Conservation (phyloP, 176 grass and related monocot species). For the Puccinellia tenuiflora region DNA sequence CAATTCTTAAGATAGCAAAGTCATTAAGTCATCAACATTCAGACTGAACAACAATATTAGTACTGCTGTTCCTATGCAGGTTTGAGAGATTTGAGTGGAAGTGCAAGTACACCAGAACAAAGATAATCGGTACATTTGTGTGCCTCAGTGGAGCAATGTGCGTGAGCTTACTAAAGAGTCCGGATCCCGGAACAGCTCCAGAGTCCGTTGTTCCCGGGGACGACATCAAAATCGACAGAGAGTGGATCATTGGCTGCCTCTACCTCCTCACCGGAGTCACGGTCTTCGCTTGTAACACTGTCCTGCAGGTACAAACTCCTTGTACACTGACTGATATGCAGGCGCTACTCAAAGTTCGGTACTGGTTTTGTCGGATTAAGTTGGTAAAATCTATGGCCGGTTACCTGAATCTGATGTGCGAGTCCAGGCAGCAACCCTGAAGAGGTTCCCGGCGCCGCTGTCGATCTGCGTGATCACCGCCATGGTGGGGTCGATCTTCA, state of each 20-base stretch:
- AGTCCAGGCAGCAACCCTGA: slow-evolving; percentile 37
- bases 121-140: slow-evolving; percentile 46
- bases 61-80: background rate
- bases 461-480: slow-evolving; percentile 23
- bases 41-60: background rate
- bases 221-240: background rate
- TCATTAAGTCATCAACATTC: background rate
- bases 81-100: slow-evolving; percentile 45
- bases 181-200: background rate
- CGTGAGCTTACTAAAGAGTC: slow-evolving; percentile 43
- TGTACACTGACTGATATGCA: background rate
- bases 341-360: background rate
- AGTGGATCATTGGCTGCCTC: slow-evolving; percentile 37
- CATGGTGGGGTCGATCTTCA: slow-evolving; percentile 50
- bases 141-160: slow-evolving; percentile 51
- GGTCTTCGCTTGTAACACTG: slow-evolving; percentile 36
- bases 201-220: background rate
- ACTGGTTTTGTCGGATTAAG: background rate
- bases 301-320: slow-evolving; percentile 38
- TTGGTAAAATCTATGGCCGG: background rate
- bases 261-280: slow-evolving; percentile 30
- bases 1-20: background rate
- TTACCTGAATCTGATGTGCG: background rate
- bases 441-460: slow-evolving; percentile 38
- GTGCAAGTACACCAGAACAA: slow-evolving; percentile 45